Percentiles rank a stretch among this genome's conserved stretches.
phyloP scores from a whole-genome alignment of 768 basidiomycete species.

The Psilocybe sp. region DNA sequence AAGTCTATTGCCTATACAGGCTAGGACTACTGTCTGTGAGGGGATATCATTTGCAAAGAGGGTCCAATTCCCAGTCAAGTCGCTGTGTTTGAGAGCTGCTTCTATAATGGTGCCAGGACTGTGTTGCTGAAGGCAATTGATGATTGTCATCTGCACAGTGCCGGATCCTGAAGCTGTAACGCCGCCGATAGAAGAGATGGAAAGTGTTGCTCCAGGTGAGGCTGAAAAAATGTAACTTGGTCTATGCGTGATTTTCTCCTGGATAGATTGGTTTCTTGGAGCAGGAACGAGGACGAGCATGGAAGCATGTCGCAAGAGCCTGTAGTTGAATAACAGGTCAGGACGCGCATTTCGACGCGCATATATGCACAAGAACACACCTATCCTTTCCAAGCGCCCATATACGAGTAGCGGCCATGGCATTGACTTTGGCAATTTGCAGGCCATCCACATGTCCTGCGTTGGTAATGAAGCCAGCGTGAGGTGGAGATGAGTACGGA shows the following conservation, averaged over 20 bases:
- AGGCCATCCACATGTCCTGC: not conserved
- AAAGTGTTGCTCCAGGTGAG: conserved; percentile 23
- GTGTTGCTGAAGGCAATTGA: conserved; percentile 10
- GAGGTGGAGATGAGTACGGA: too few species aligned
- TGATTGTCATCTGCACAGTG: conserved; percentile 21
- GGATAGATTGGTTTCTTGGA: conserved; percentile 7
- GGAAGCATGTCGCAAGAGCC: conserved; percentile 11
- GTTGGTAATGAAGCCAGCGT: too few species aligned
- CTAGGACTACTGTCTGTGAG: conserved; percentile 6
- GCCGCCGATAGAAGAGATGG: conserved; percentile 20
- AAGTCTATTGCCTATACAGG: not conserved
- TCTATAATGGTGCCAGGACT: conserved; percentile 4
- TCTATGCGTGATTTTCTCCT: conserved; percentile 6
- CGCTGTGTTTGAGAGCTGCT: conserved; percentile 1
- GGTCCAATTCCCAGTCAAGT: conserved; percentile 10
- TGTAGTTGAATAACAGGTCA: too few species aligned
- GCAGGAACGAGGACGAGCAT: conserved; percentile 32
- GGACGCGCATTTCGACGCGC: not conserved
- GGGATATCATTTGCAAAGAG: conserved; percentile 7
- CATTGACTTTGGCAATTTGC: conserved; percentile 12
- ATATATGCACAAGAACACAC: conserved; percentile 12
- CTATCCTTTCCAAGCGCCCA: conserved; percentile 19
- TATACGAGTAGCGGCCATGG: conserved; percentile 9
- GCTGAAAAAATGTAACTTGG: conserved; percentile 29
- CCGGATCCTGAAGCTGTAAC: conserved; percentile 28